Evolutionary conservation across 441 rosid species (phyloP).

Genomic region (Gossypium schwendimanii): DNA sequence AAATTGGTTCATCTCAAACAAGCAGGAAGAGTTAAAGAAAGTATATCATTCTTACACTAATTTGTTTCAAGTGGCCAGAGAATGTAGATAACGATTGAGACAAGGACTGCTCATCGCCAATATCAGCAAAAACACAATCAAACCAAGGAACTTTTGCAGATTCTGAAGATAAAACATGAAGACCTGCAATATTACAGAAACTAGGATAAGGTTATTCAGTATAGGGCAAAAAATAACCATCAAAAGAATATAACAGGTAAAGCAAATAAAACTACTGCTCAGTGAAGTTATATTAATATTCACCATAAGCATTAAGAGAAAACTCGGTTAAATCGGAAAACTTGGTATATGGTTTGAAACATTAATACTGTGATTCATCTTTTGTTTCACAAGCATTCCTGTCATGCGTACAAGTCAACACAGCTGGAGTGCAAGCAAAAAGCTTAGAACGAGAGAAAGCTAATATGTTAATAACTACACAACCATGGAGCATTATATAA

Average conservation of each 20-base stretch:
- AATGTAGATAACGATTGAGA: constrained; percentile 89
- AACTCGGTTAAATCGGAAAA: neutral
- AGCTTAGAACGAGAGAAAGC: neutral
- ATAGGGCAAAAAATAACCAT: neutral
- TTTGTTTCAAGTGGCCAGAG: constrained; percentile 90
- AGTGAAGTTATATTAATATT: neutral
- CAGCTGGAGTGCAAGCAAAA: neutral
- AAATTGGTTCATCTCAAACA: constrained; percentile 6
- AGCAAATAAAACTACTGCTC: neutral
- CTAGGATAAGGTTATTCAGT: neutral
- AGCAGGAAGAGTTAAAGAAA: constrained; percentile 10
- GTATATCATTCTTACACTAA: constrained; percentile 52
- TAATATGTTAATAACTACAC: neutral
- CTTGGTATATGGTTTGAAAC: neutral
- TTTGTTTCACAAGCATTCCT: constrained; percentile 2
- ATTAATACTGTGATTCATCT: neutral
- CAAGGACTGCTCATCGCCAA: constrained; percentile 92
- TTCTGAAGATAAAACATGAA: constrained; percentile 77
- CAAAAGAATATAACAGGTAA: neutral
- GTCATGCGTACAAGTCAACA: neutral
- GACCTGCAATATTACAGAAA: constrained; percentile 48
- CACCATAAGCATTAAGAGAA: neutral
- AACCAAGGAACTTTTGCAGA: constrained; percentile 87
- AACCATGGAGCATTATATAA: neutral
- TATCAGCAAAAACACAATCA: constrained; percentile 86